These are phyloP conservation scores for Xylaria sp. DNA, from an alignment of 2,329 filamentous ascomycete species.

Conservation along the genomic window DNA sequence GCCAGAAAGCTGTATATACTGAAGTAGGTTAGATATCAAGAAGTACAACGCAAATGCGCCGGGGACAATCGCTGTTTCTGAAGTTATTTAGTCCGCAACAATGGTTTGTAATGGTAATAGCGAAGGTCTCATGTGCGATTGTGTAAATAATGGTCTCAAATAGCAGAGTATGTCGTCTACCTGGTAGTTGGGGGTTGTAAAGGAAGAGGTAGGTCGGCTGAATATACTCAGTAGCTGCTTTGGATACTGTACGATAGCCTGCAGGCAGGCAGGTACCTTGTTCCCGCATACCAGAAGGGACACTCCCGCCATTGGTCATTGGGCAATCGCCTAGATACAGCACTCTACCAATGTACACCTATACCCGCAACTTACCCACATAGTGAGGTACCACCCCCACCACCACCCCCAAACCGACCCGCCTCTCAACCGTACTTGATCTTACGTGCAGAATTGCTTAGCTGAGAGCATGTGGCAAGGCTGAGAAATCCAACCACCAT, in stretches of 20 bases:
- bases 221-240: too few species aligned
- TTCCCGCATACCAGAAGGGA: too few species aligned
- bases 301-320: too few species aligned
- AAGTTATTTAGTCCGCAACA: constrained; percentile 13
- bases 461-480: constrained; percentile 46
- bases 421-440: background rate
- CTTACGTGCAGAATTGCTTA: too few species aligned
- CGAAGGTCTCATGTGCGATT: background rate
- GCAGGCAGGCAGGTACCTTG: too few species aligned
- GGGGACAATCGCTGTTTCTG: background rate
- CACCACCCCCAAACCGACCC: too few species aligned
- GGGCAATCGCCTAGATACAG: too few species aligned
- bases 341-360: too few species aligned
- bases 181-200: background rate
- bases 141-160: background rate
- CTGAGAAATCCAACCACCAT: constrained; percentile 49
- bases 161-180: background rate
- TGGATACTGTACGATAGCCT: too few species aligned
- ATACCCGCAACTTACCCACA: too few species aligned
- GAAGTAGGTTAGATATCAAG: constrained; percentile 22
- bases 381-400: too few species aligned
- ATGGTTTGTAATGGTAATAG: background rate
- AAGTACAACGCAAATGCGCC: constrained; percentile 2
- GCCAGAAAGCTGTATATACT: constrained; percentile 17
- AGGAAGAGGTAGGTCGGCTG: background rate